A percentile compares a stretch with the other conserved stretches of the same genome.
These are phyloP conservation scores for Malbranchea cinnamomea DNA, from an alignment of 2,329 filamentous ascomycete species.

Conservation along the genomic window DNA sequence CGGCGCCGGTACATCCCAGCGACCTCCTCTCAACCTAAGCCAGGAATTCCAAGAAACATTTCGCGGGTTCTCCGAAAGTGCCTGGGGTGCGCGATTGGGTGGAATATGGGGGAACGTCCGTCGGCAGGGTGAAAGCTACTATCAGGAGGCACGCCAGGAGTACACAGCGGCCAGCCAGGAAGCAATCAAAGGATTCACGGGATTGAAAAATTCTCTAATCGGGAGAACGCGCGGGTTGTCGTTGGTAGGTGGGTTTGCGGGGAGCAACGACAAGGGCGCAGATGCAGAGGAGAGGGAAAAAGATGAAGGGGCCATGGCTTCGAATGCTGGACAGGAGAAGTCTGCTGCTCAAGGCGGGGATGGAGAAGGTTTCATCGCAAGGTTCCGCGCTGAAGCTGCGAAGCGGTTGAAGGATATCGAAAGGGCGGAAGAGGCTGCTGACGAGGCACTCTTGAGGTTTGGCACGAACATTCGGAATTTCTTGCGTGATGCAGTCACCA, in stretches of 20 bases:
- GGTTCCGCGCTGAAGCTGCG: slow-evolving; percentile 61
- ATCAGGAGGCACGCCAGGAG: slow-evolving; percentile 70
- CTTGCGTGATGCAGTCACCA: slow-evolving; percentile 74
- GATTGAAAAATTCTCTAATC: slow-evolving; percentile 51
- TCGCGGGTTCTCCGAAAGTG: slow-evolving; percentile 77
- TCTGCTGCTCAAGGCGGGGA: slow-evolving; percentile 19
- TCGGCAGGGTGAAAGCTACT: slow-evolving; percentile 86
- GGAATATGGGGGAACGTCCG: slow-evolving; percentile 84
- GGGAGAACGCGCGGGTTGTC: slow-evolving; percentile 61
- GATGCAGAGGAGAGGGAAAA: slow-evolving; percentile 12
- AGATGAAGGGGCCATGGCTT: slow-evolving; percentile 15
- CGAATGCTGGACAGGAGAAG: slow-evolving; percentile 6
- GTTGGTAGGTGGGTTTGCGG: slow-evolving; percentile 34
- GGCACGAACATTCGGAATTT: slow-evolving; percentile 82
- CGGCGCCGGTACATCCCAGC: slow-evolving; percentile 13
- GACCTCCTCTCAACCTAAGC: slow-evolving; percentile 47
- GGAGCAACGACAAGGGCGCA: slow-evolving; percentile 9
- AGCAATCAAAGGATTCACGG: slow-evolving; percentile 65
- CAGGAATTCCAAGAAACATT: slow-evolving; percentile 89
- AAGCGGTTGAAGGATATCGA: slow-evolving; percentile 81
- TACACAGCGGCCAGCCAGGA: slow-evolving; percentile 64
- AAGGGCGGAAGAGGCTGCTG: slow-evolving; percentile 83
- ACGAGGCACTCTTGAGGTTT: slow-evolving; percentile 85
- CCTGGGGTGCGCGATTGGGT: slow-evolving; percentile 79
- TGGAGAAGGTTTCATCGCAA: slow-evolving; percentile 54